These are phyloP conservation scores for Rhododendron henanense DNA, from an alignment of 148 eudicot species.

Conservation along the genomic window DNA sequence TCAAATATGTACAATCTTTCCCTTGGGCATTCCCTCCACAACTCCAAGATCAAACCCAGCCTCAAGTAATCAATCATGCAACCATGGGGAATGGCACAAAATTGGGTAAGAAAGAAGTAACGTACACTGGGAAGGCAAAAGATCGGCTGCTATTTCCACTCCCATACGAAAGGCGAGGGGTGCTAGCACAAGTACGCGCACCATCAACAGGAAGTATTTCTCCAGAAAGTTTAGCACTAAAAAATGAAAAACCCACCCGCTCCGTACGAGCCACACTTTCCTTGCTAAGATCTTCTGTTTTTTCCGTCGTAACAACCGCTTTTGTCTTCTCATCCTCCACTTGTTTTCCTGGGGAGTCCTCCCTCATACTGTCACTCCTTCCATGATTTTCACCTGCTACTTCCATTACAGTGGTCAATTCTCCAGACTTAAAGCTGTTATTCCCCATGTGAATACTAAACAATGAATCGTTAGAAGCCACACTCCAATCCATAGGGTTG, in stretches of 20 bases:
- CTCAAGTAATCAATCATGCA: neutral
- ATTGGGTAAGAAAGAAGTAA: neutral
- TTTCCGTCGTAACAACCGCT: neutral
- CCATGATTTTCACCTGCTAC: conserved; percentile 17
- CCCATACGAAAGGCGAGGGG: conserved; percentile 28
- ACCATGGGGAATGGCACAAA: neutral
- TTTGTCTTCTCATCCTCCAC: neutral
- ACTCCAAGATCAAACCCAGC: neutral
- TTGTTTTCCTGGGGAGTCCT: neutral
- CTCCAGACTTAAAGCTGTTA: conserved; percentile 42
- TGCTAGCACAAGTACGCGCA: conserved; percentile 16
- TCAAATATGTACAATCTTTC: neutral
- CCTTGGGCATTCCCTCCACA: neutral
- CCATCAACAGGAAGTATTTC: conserved; percentile 8
- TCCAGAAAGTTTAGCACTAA: neutral
- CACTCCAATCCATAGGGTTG: conserved; percentile 35
- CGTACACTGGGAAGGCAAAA: conserved; percentile 57
- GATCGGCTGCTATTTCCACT: conserved; percentile 37
- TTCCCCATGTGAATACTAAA: conserved; percentile 52
- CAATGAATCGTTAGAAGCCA: conserved; percentile 45
- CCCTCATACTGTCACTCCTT: conserved; percentile 11
- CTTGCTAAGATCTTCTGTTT: neutral
- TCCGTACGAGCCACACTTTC: neutral
- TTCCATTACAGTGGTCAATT: conserved; percentile 29
- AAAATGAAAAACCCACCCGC: neutral